Conservation (phyloP, 306 rosid genomes). For the Citrullus amarus region DNA sequence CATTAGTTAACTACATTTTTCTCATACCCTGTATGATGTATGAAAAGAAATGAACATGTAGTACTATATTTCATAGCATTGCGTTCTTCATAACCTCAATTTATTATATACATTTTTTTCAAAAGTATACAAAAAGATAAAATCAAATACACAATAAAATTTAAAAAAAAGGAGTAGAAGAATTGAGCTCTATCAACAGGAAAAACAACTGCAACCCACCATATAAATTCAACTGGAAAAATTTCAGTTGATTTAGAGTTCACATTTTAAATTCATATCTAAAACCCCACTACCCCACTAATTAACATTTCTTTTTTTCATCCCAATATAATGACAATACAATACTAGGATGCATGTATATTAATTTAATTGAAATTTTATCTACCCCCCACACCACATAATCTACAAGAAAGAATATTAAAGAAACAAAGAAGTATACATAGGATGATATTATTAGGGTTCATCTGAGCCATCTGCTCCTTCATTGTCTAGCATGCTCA, state of each 20-base stretch:
- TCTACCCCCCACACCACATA: neutral
- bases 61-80: too few relatives aligned
- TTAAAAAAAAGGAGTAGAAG: neutral
- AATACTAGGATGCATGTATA: neutral
- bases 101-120: too few relatives aligned
- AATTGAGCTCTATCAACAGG: neutral
- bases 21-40: too few relatives aligned
- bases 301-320: neutral
- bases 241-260: neutral
- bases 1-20: too few relatives aligned
- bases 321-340: neutral
- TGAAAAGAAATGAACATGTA: too few relatives aligned
- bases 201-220: neutral
- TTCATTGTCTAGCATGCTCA: slow-evolving; percentile 77
- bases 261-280: neutral
- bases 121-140: too few relatives aligned
- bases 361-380: neutral
- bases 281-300: neutral
- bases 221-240: neutral
- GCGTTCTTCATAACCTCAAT: too few relatives aligned
- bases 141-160: neutral
- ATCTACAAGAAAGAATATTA: slow-evolving; percentile 31
- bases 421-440: slow-evolving; percentile 3
- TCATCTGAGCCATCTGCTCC: slow-evolving; percentile 42
- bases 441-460: slow-evolving; percentile 19